Conservation (phyloP, 768 basidiomycete genomes). For the Lactifluus subvellereus region DNA sequence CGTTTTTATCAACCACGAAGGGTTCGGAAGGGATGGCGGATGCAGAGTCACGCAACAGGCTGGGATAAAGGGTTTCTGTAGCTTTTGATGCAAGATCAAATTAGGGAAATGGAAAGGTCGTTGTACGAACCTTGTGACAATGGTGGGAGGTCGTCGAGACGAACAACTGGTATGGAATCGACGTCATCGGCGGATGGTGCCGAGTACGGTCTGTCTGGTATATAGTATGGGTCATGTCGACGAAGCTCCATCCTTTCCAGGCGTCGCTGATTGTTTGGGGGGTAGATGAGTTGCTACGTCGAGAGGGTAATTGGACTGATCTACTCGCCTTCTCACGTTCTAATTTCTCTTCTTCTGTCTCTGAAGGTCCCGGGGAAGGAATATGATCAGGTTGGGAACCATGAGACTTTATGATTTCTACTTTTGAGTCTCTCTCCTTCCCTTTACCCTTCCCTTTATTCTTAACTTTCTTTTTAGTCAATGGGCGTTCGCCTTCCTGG, state of each 20-base stretch:
- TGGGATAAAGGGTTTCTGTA: constrained; percentile 1
- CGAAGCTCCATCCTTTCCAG: constrained; percentile 70
- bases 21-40: constrained; percentile 8
- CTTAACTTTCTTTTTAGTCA: constrained; percentile 33
- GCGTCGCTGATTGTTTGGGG: constrained; percentile 47
- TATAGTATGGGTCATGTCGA: constrained; percentile 89
- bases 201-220: constrained; percentile 55
- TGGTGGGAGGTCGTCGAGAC: constrained; percentile 66
- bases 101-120: background rate
- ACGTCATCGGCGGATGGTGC: constrained; percentile 49
- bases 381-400: constrained; percentile 16
- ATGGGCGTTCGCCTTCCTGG: constrained; percentile 26
- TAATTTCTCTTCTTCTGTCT: constrained; percentile 45
- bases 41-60: constrained; percentile 18
- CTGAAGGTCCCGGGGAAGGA: constrained; percentile 33
- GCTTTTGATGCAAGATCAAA: constrained; percentile 1
- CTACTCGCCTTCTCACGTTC: constrained; percentile 59
- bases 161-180: constrained; percentile 90
- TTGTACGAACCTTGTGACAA: constrained; percentile 30
- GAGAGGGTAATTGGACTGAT: background rate
- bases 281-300: background rate
- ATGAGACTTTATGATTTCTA: constrained; percentile 30
- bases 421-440: constrained; percentile 36
- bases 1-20: constrained; percentile 21
- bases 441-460: constrained; percentile 43